Evolutionary conservation across 2,329 filamentous ascomycete genomes (phyloP), one percentile per base, ranked within the genome.

Genomic region (Drechslerella coelobrocha): DNA sequence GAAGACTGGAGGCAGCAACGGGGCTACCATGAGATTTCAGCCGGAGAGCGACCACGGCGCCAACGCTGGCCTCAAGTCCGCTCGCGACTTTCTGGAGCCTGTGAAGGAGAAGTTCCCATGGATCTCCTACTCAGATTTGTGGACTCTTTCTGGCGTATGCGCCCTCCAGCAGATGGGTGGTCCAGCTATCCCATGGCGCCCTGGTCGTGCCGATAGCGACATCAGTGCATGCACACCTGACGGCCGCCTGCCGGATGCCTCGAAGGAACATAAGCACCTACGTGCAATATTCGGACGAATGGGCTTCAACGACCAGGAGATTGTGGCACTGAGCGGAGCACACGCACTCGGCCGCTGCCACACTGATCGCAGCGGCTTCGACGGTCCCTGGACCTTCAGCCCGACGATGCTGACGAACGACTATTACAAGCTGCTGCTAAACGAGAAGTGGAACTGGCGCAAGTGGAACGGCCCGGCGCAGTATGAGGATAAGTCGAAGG

Each of bases 271-370:
- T 72, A 85, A 87, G 78, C 93, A 97, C 82, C 85, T 97, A 76
- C 89, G 94, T 77, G 86, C 86, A 81, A 93, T 97, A 83, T 99
- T 97, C 81, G 86, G 88, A 80, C 91, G 93, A 79, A 97, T 97
- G 93, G 93, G 93, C 75, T 97, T 97, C 85, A 89, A 94, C 80
- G 93, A 99, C 82, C 90, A 90, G 77, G 92, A 97, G 81, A 97
- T 97, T 78, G 93, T 97, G 48, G 94, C 93, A 27, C 85, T 97
- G 57, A 84, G 84, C 23, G 92, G 92, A 75, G 92, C 89, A 52
- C 92, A 96, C 82, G 89, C 91, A 57, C 85, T 96, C 37, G 68
- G 78, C 76, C 73, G 78, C 59, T 76, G 75, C 83, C 94, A 97
- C 84, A 84, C 87, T 7, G 89, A 94, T 81, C 91, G 93, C 78